Evolutionary conservation across 345 rosid species (phyloP), one percentile per base, ranked within the genome.

Genomic region (Corchorus olitorius): DNA sequence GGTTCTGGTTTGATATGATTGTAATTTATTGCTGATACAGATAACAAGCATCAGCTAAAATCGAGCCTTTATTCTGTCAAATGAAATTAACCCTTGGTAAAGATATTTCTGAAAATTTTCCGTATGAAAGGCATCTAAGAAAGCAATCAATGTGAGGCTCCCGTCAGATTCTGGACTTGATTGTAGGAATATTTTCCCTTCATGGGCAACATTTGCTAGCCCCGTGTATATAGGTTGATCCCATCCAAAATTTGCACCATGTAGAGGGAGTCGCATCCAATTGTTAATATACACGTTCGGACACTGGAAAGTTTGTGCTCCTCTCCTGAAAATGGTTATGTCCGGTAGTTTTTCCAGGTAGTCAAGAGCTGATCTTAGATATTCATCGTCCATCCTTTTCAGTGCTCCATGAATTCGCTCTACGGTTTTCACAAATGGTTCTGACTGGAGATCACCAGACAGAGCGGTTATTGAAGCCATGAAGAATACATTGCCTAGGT

Each of bases 231-330:
- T 79, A 16, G 91, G 88, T 50, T 84, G 72, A 4, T 89, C 94
- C 88, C 88, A 83, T 10, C 92, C 89, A 48, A 90, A 88, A 79
- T 88, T 84, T 0, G 89, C 88, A 13, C 83, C 92, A 34, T 88
- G 76, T 34, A 84, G 60, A 2, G 88, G 87, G 27, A 87, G 74
- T 77, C 84, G 54, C 45, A 50, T 80, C 89, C 87, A 87, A 68
- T 84, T 90, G 0, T 80, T 82, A 70, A 87, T 82, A 69, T 86
- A 83, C 4, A 87, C 88, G 77, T 91, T 94, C 1, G 94, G 91
- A 59, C 86, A 87, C 79, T 49, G 58, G 53, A 84, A 89, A n/a
- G 88, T 91, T 5, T 84, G 80, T 68, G 78, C 20, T 72, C 77
- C 80, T 79, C 78, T 14, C 77, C 61, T 35, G 73, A 78, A 55